phyloP scores from a whole-genome alignment of 2,329 filamentous ascomycete genomes.

The Hypoxylon sp. region DNA sequence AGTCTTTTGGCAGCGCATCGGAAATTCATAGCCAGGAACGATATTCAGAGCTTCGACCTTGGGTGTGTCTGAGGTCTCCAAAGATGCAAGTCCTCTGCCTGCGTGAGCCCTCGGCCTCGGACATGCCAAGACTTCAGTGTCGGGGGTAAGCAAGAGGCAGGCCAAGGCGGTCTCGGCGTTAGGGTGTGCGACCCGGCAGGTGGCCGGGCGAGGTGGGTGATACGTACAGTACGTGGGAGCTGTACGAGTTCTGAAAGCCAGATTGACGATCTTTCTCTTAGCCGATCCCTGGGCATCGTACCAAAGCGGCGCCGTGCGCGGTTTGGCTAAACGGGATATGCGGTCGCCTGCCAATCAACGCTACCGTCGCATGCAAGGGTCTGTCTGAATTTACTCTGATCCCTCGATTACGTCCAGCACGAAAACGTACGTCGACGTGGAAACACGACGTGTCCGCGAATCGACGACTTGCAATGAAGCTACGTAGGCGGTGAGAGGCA shows the following conservation, averaged over 20 bases:
- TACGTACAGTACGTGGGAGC: too few relatives aligned
- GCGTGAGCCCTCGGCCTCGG: background rate
- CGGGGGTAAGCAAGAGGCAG: background rate
- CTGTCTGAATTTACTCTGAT: background rate
- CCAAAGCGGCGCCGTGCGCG: background rate
- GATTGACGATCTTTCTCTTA: background rate
- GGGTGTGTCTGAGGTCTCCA: background rate
- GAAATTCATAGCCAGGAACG: background rate
- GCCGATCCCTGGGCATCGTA: slow-evolving; percentile 4
- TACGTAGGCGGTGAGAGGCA: background rate
- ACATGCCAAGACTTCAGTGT: background rate
- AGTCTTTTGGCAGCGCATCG: too few relatives aligned
- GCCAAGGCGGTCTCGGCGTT: background rate
- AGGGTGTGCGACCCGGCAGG: background rate
- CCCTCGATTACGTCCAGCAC: background rate
- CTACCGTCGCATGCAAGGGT: background rate
- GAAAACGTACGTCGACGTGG: background rate
- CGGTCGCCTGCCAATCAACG: slow-evolving; percentile 12
- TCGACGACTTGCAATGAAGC: too few relatives aligned
- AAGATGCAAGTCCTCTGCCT: background rate
- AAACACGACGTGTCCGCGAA: background rate
- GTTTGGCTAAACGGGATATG: slow-evolving; percentile 20
- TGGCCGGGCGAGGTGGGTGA: too few relatives aligned
- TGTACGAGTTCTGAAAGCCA: background rate
- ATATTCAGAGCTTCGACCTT: background rate